phyloP scores from a whole-genome alignment of 352 stramenopile species.

The Pythium sp. region DNA sequence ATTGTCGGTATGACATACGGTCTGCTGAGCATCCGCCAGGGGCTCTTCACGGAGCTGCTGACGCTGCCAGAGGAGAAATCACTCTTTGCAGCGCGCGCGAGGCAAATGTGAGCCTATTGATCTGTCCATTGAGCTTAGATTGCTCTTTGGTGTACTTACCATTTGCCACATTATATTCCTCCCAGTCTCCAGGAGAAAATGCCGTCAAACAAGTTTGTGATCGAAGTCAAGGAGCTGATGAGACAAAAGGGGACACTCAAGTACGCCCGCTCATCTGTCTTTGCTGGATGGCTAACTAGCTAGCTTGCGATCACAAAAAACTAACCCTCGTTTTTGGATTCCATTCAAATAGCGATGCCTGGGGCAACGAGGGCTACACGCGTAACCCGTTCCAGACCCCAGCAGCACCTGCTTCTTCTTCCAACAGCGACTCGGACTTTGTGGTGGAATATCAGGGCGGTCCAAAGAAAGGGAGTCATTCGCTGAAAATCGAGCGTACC shows the following conservation, averaged over 20 bases:
- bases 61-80: constrained; percentile 38
- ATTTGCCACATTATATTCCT: background rate
- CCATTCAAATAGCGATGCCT: constrained; percentile 37
- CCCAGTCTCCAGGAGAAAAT: constrained; percentile 42
- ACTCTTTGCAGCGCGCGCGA: constrained; percentile 26
- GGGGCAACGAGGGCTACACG: constrained; percentile 22
- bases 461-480: background rate
- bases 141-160: background rate
- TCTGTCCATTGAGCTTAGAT: background rate
- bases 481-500: background rate
- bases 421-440: constrained; percentile 16
- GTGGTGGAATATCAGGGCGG: background rate
- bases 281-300: background rate
- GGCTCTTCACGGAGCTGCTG: constrained; percentile 35
- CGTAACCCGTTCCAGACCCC: constrained; percentile 13
- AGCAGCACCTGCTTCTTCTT: background rate
- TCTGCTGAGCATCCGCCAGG: constrained; percentile 33
- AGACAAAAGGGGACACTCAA: constrained; percentile 34
- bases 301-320: background rate
- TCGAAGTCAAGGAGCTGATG: constrained; percentile 55
- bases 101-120: constrained; percentile 19
- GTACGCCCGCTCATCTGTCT: constrained; percentile 30
- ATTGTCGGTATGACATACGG: constrained; percentile 32
- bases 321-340: background rate
- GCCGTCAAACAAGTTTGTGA: constrained; percentile 45